A percentile compares a stretch with the other conserved stretches of the same genome.
phyloP scores from a whole-genome alignment of 2,329 filamentous ascomycete genomes.

The Colletotrichum eleusines region DNA sequence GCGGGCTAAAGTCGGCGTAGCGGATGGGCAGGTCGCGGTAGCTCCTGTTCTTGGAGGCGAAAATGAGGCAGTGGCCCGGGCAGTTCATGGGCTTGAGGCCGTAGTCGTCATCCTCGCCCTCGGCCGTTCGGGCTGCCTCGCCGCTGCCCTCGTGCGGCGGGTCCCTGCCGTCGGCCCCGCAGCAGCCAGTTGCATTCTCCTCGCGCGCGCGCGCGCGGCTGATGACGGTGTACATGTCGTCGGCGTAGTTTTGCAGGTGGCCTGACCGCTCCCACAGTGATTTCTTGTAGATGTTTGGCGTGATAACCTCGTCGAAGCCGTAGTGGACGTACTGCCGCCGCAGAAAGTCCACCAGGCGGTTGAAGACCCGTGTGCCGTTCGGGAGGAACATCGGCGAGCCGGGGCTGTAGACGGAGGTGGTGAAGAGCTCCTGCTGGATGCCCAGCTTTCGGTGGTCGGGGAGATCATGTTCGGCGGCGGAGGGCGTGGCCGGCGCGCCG shows the following conservation, averaged over 20 bases:
- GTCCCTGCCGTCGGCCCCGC: slow-evolving; percentile 48
- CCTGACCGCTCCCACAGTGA: slow-evolving; percentile 88
- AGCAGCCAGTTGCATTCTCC: slow-evolving; percentile 44
- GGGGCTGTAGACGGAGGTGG: slow-evolving; percentile 82
- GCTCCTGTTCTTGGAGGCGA: slow-evolving; percentile 77
- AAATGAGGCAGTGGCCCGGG: slow-evolving; percentile 88
- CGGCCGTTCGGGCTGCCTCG: slow-evolving; percentile 40
- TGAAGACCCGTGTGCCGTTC: slow-evolving; percentile 85
- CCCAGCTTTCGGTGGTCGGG: slow-evolving; percentile 72
- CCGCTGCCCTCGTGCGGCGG: slow-evolving; percentile 38
- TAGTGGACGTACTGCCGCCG: slow-evolving; percentile 87
- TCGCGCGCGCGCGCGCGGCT: slow-evolving; percentile 55
- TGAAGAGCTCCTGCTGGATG: slow-evolving; percentile 80
- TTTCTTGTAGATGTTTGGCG: slow-evolving; percentile 91
- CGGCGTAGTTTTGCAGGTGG: slow-evolving; percentile 89
- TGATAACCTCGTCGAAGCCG: slow-evolving; percentile 90
- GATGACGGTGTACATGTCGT: slow-evolving; percentile 90
- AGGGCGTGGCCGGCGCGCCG: background rate
- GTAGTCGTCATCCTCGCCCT: slow-evolving; percentile 77
- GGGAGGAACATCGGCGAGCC: slow-evolving; percentile 89
- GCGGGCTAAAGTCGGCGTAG: slow-evolving; percentile 87
- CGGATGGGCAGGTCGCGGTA: slow-evolving; percentile 86
- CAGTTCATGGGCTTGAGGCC: slow-evolving; percentile 95
- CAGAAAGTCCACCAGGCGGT: slow-evolving; percentile 84
- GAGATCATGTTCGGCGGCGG: slow-evolving; percentile 43